These are phyloP conservation scores for Parastagonospora avenae DNA, from an alignment of 2,329 filamentous ascomycete genomes.

Conservation along the genomic window DNA sequence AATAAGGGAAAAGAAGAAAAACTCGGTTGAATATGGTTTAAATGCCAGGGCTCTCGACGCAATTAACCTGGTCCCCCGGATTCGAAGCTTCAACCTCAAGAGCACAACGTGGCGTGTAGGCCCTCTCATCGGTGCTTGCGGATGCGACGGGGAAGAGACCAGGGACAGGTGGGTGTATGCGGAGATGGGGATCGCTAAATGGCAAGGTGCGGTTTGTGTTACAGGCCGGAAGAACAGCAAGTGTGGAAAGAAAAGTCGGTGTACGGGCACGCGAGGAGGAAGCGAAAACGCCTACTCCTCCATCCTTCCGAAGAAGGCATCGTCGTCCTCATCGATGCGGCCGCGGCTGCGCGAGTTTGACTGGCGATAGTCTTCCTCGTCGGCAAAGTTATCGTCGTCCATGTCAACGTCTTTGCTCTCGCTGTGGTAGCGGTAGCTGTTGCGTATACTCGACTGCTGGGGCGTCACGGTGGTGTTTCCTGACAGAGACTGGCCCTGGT, in stretches of 20 bases:
- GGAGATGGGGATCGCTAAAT: slow-evolving; percentile 46
- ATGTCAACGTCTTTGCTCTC: slow-evolving; percentile 54
- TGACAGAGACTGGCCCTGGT: slow-evolving; percentile 59
- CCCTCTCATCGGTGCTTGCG: slow-evolving; percentile 51
- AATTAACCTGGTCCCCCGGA: slow-evolving; percentile 21
- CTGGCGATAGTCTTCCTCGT: slow-evolving; percentile 68
- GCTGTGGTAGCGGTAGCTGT: slow-evolving; percentile 63
- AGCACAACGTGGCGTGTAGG: slow-evolving; percentile 34
- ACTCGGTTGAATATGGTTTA: slow-evolving; percentile 21
- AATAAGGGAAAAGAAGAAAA: slow-evolving; percentile 8
- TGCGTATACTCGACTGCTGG: slow-evolving; percentile 65
- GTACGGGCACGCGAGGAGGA: slow-evolving; percentile 4
- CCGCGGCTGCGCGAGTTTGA: slow-evolving; percentile 54
- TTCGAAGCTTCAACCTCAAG: slow-evolving; percentile 48
- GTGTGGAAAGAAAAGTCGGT: slow-evolving; percentile 9
- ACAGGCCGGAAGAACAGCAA: slow-evolving; percentile 35
- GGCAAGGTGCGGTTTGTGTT: slow-evolving; percentile 40
- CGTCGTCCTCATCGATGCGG: slow-evolving; percentile 84
- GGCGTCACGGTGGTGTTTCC: slow-evolving; percentile 59
- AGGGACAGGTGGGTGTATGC: slow-evolving; percentile 31
- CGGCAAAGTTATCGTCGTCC: slow-evolving; percentile 64
- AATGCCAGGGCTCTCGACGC: slow-evolving; percentile 43
- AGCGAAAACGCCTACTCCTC: slow-evolving; percentile 63
- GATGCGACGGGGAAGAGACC: slow-evolving; percentile 11
- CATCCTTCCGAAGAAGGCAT: slow-evolving; percentile 95